Percentiles rank a stretch among this genome's conserved stretches.
Conservation (phyloP, 257 asterid genomes). For the Datura wrightii region DNA sequence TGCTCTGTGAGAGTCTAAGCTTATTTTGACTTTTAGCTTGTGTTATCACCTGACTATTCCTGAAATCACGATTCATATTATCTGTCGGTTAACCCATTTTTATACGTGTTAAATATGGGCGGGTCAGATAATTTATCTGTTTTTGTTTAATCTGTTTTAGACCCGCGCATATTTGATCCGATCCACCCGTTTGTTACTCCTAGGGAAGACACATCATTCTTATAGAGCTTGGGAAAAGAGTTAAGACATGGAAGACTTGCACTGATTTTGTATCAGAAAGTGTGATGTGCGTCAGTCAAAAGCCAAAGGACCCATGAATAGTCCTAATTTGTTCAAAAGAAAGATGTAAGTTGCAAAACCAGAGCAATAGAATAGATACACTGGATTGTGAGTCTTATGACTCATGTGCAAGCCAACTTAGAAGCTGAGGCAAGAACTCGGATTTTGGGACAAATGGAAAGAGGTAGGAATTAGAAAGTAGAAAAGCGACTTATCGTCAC, state of each 20-base stretch:
- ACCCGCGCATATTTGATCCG: not conserved
- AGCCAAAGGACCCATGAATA: not conserved
- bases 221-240: not conserved
- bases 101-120: not conserved
- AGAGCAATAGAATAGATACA: not conserved
- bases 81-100: not conserved
- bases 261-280: not conserved
- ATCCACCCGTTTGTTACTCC: not conserved
- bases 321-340: constrained; percentile 3
- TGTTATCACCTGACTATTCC: not conserved
- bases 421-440: constrained; percentile 19
- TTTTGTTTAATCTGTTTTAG: not conserved
- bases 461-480: not conserved
- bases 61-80: not conserved
- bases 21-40: not conserved
- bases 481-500: not conserved
- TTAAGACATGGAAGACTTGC: not conserved
- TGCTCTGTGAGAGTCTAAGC: not conserved
- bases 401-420: constrained; percentile 4
- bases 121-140: not conserved
- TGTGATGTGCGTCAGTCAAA: not conserved
- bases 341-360: not conserved
- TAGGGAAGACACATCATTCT: not conserved
- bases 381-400: not conserved
- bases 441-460: not conserved